phyloP scores from a whole-genome alignment of 805 yeast species.

The Candida chauliodis region DNA sequence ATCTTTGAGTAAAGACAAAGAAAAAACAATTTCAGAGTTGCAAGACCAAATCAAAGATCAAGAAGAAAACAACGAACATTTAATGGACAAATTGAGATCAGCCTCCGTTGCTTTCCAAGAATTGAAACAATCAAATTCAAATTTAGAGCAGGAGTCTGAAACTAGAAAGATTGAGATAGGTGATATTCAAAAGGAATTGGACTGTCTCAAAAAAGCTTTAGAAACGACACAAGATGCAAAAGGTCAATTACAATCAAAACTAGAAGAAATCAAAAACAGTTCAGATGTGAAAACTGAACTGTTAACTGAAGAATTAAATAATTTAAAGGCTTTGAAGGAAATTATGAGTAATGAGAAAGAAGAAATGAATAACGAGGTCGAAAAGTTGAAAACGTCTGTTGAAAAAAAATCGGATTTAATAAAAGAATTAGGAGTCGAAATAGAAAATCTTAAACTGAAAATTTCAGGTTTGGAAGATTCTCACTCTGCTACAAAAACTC shows the following conservation, averaged over 20 bases:
- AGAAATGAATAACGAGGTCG: too few species aligned
- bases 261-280: too few species aligned
- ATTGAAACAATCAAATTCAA: constrained; percentile 18
- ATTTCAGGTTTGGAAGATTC: constrained; percentile 4
- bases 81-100: constrained; percentile 40
- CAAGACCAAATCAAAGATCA: constrained; percentile 15
- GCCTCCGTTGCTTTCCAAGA: constrained; percentile 36
- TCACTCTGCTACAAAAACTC: background rate
- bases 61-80: constrained; percentile 30
- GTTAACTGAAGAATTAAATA: too few species aligned
- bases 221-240: constrained; percentile 7
- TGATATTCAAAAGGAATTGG: background rate
- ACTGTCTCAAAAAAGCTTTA: constrained; percentile 8
- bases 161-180: constrained; percentile 11
- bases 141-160: constrained; percentile 13
- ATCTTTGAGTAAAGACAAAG: constrained; percentile 15
- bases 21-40: constrained; percentile 17
- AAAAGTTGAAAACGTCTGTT: too few species aligned
- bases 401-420: too few species aligned
- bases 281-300: too few species aligned
- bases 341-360: too few species aligned
- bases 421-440: too few species aligned
- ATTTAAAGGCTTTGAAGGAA: too few species aligned
- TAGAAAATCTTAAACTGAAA: constrained; percentile 3
- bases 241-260: too few species aligned